Conservation (phyloP, 2,329 filamentous ascomycete genomes). For the Arthroderma sp. region DNA sequence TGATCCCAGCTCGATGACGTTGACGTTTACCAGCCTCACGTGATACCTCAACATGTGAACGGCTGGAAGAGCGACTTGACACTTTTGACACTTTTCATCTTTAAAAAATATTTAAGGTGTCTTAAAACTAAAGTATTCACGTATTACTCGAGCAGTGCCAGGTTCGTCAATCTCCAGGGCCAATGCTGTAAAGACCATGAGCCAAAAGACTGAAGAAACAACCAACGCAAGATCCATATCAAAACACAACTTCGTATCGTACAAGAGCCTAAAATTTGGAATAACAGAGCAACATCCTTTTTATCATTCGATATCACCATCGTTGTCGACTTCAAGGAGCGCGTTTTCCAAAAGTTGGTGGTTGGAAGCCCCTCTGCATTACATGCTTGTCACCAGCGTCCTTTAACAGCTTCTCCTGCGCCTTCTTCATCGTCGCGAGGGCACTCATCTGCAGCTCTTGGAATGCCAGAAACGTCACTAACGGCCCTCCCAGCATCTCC, state of each 20-base stretch:
- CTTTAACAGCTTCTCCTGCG: conserved; percentile 17
- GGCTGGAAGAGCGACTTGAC: background rate
- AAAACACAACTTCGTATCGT: background rate
- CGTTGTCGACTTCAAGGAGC: background rate
- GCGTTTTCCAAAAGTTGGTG: background rate
- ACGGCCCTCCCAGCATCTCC: conserved; percentile 37
- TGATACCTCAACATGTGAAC: background rate
- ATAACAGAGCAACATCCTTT: background rate
- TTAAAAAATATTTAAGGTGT: too few relatives aligned
- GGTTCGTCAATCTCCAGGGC: background rate
- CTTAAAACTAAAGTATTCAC: background rate
- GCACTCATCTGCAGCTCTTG: conserved; percentile 28
- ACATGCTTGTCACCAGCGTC: conserved; percentile 8
- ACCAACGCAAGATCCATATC: background rate
- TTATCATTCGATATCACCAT: background rate
- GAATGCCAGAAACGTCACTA: conserved; percentile 29
- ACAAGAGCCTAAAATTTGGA: background rate
- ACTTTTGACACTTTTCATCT: background rate
- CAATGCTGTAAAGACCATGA: background rate
- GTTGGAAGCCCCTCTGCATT: background rate
- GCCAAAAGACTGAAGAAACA: background rate
- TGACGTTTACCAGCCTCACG: background rate
- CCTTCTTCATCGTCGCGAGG: conserved; percentile 24
- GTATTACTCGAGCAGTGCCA: background rate
- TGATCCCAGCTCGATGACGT: background rate